Evolutionary conservation across 2,329 filamentous ascomycete species (phyloP).

Genomic region (Colletotrichum sublineola): DNA sequence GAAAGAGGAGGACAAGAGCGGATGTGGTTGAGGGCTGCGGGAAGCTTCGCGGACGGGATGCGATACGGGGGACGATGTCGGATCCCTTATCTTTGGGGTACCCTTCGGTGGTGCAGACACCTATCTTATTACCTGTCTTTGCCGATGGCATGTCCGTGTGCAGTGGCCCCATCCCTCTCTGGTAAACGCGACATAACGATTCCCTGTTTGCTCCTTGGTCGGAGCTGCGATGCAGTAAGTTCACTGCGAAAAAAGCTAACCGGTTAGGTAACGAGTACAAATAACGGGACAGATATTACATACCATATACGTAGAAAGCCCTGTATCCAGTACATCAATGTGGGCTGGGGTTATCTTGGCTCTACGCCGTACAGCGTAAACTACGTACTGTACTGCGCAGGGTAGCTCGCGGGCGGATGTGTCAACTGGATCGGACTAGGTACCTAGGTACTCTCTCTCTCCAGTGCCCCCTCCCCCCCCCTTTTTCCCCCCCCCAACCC

Average conservation of each 20-base stretch:
- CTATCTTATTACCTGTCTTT: background rate
- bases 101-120: background rate
- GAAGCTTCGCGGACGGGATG: conserved; percentile 15
- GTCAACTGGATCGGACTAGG: conserved; percentile 8
- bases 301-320: conserved; percentile 8
- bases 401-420: conserved; percentile 26
- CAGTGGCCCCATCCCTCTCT: conserved; percentile 4
- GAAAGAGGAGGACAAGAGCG: background rate
- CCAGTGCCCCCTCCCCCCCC: background rate
- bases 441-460: background rate
- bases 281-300: conserved; percentile 15
- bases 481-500: background rate
- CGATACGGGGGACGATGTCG: conserved; percentile 26
- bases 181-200: conserved; percentile 12
- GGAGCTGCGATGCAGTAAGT: conserved; percentile 12
- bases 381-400: background rate
- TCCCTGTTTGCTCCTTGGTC: background rate
- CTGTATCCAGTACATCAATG: conserved; percentile 24
- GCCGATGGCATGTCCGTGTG: background rate
- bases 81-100: conserved; percentile 32
- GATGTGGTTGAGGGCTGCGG: conserved; percentile 4
- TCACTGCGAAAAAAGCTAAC: conserved; percentile 4
- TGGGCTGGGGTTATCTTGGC: background rate
- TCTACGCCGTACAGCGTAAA: background rate
- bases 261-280: conserved; percentile 28